These are phyloP conservation scores for Aureobasidium mangrovei DNA, from an alignment of 2,329 filamentous ascomycete genomes.

Conservation along the genomic window DNA sequence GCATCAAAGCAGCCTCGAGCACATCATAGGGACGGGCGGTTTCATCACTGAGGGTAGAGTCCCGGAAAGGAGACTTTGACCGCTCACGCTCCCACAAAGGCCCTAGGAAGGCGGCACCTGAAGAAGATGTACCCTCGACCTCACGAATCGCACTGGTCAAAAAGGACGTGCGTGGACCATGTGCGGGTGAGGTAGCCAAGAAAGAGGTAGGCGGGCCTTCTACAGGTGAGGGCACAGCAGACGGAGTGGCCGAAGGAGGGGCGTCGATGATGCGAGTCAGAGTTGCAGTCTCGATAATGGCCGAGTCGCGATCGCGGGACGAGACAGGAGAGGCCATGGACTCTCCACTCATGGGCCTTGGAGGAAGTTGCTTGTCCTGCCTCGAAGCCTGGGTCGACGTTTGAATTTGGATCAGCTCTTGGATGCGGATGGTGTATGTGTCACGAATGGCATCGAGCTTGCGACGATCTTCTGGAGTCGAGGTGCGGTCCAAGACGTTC, in stretches of 20 bases:
- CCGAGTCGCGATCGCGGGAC: constrained; percentile 22
- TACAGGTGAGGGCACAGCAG: background rate
- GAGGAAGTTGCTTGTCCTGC: constrained; percentile 67
- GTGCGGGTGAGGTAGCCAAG: constrained; percentile 3
- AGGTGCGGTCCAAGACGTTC: constrained; percentile 77
- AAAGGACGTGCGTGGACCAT: constrained; percentile 29
- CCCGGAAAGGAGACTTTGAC: constrained; percentile 16
- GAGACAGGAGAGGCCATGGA: constrained; percentile 3
- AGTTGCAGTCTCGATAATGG: constrained; percentile 45
- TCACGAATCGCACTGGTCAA: constrained; percentile 35
- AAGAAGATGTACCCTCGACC: constrained; percentile 24
- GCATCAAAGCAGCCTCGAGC: constrained; percentile 44
- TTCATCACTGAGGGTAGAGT: constrained; percentile 1
- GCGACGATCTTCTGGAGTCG: constrained; percentile 74
- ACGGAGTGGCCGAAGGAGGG: constrained; percentile 20
- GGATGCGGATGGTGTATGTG: constrained; percentile 84
- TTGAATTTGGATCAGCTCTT: constrained; percentile 69
- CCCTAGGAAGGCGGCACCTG: constrained; percentile 15
- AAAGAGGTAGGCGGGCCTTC: constrained; percentile 6
- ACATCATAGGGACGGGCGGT: constrained; percentile 11
- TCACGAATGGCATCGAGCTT: constrained; percentile 89
- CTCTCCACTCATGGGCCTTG: constrained; percentile 55
- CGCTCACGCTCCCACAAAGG: constrained; percentile 18
- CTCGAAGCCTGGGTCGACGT: constrained; percentile 33
- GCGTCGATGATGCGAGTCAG: constrained; percentile 43